Conservation (phyloP, 2,329 filamentous ascomycete genomes). For the Karstenula rhodostoma region DNA sequence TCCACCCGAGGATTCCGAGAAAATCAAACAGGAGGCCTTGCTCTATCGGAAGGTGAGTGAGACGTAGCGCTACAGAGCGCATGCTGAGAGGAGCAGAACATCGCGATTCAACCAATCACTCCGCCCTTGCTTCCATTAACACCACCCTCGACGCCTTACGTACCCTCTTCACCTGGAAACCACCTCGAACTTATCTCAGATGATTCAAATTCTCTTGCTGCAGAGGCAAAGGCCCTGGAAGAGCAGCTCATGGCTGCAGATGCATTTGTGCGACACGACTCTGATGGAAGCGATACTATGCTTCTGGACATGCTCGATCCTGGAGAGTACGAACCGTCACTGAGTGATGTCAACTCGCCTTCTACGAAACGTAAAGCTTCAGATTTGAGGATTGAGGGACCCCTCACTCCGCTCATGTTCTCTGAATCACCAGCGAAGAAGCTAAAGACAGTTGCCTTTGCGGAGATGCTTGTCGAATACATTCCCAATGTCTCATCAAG, state of each 20-base stretch:
- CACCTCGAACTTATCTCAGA: slow-evolving; percentile 50
- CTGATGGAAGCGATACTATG: slow-evolving; percentile 44
- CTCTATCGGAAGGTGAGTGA: slow-evolving; percentile 34
- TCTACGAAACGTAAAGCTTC: slow-evolving; percentile 42
- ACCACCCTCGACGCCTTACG: slow-evolving; percentile 49
- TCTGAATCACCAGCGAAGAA: slow-evolving; percentile 50
- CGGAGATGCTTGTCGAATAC: slow-evolving; percentile 42
- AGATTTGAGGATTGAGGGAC: slow-evolving; percentile 56
- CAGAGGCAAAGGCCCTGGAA: slow-evolving; percentile 47
- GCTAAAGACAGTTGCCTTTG: slow-evolving; percentile 51
- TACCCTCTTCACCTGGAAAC: slow-evolving; percentile 51
- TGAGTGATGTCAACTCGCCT: slow-evolving; percentile 26
- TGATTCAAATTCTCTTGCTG: slow-evolving; percentile 41
- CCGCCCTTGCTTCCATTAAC: slow-evolving; percentile 59
- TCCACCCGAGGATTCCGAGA: slow-evolving; percentile 30
- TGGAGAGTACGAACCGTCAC: slow-evolving; percentile 29
- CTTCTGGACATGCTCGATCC: slow-evolving; percentile 38
- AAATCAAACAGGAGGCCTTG: slow-evolving; percentile 24
- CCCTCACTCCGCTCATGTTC: slow-evolving; percentile 54
- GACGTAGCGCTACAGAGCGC: neutral
- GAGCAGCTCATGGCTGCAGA: slow-evolving; percentile 44
- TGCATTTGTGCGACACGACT: slow-evolving; percentile 41
- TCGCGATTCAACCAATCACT: slow-evolving; percentile 45
- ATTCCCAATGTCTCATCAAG: slow-evolving; percentile 41
- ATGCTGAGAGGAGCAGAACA: slow-evolving; percentile 39